Conservation (phyloP, 805 yeast species). For the Lachancea dasiensis region DNA sequence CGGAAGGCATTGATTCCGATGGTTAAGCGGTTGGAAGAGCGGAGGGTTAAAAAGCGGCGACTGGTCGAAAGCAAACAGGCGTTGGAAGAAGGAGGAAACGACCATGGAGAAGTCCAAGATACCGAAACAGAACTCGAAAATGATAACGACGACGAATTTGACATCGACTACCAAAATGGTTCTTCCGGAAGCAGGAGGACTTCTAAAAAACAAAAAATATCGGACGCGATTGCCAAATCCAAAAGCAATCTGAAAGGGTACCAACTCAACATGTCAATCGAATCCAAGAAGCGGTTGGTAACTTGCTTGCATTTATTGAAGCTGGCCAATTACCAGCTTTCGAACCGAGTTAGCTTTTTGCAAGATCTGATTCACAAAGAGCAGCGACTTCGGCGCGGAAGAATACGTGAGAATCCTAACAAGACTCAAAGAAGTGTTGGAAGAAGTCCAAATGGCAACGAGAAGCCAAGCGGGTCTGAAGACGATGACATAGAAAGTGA, state of each 20-base stretch:
- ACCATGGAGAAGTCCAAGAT: constrained; percentile 1
- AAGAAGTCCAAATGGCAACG: background rate
- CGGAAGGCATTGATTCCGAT: constrained; percentile 51
- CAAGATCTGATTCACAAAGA: constrained; percentile 53
- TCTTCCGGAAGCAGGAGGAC: constrained; percentile 1
- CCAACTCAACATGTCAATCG: constrained; percentile 45
- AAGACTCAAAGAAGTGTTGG: background rate
- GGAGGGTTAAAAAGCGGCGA: constrained; percentile 8
- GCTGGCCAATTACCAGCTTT: constrained; percentile 73
- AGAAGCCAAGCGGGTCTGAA: constrained; percentile 2
- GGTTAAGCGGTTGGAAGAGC: constrained; percentile 10
- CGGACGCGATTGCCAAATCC: constrained; percentile 22
- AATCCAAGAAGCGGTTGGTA: constrained; percentile 67
- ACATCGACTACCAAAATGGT: constrained; percentile 2
- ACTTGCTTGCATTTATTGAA: constrained; percentile 75
- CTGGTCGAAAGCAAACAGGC: constrained; percentile 1
- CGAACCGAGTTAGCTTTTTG: constrained; percentile 56
- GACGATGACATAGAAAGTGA: constrained; percentile 6
- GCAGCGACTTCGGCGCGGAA: constrained; percentile 21
- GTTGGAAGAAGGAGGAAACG: constrained; percentile 15
- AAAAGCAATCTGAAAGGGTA: constrained; percentile 34
- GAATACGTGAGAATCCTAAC: constrained; percentile 4
- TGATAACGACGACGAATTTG: constrained; percentile 8
- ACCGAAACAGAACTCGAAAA: constrained; percentile 24
- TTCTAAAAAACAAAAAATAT: constrained; percentile 7